Conservation (phyloP, 768 basidiomycete genomes). For the Dendrothele bispora region DNA sequence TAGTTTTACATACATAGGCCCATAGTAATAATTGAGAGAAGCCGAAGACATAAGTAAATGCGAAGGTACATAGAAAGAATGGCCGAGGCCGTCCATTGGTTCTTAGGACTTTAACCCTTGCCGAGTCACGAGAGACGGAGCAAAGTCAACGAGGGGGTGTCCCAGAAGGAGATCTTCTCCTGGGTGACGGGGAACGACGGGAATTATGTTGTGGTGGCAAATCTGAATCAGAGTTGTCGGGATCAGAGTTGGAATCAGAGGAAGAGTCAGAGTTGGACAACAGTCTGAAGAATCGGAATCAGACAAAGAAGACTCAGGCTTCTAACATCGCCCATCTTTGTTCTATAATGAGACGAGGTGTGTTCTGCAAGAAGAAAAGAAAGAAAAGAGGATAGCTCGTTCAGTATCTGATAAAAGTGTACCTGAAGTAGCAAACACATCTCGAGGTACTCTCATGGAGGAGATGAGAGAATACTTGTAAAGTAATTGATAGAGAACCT, state of each 20-base stretch:
- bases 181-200: no score
- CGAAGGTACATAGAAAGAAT: no score
- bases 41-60: no score
- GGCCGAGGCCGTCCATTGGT: no score
- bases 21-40: no score
- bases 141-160: no score
- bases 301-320: constrained; percentile 50
- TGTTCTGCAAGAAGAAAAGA: constrained; percentile 61
- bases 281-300: constrained; percentile 30
- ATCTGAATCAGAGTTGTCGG: no score
- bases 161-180: no score
- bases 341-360: constrained; percentile 90
- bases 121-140: no score
- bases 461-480: constrained; percentile 90
- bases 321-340: constrained; percentile 88
- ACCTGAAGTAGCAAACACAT: constrained; percentile 97
- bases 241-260: constrained; percentile 32
- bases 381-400: constrained; percentile 5
- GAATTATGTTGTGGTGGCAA: no score
- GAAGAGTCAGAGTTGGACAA: constrained; percentile 28
- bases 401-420: constrained; percentile 23
- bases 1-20: no score
- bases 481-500: constrained; percentile 98
- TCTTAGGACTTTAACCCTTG: no score
- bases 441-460: constrained; percentile 87